These are phyloP conservation scores for Firmiana major DNA, from an alignment of 345 rosid genomes.

Conservation along the genomic window DNA sequence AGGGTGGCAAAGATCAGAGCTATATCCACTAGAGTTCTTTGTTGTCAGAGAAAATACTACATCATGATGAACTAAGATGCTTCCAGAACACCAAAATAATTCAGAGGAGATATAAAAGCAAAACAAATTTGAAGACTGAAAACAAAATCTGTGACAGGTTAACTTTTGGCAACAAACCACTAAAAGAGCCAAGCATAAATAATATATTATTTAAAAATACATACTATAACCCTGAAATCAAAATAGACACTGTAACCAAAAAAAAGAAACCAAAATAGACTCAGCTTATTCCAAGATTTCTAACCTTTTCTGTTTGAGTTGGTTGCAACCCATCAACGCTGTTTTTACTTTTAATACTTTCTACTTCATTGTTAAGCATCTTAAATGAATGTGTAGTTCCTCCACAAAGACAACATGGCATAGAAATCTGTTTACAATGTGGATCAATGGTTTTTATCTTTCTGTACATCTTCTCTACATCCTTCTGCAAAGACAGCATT, in stretches of 20 bases:
- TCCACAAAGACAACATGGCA: conserved; percentile 51
- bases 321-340: conserved; percentile 35
- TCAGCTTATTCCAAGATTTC: conserved; percentile 25
- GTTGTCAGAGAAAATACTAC: background rate
- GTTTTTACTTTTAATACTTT: conserved; percentile 21
- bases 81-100: background rate
- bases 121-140: background rate
- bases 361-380: conserved; percentile 42
- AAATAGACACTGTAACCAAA: no score
- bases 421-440: conserved; percentile 31
- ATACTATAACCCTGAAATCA: conserved; percentile 8
- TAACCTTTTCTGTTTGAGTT: conserved; percentile 50
- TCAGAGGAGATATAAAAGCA: background rate
- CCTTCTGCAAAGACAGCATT: conserved; percentile 40
- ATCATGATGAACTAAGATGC: background rate
- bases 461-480: conserved; percentile 63
- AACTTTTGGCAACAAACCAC: background rate
- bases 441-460: conserved; percentile 39
- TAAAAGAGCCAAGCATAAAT: background rate
- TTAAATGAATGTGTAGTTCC: conserved; percentile 53
- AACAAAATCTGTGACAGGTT: background rate
- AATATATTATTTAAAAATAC: background rate
- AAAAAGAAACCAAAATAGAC: no score
- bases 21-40: background rate
- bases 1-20: background rate